Evolutionary conservation across 73 alveolate species (phyloP), one percentile per base, ranked within the genome.

Genomic region (Stentor coeruleus): DNA sequence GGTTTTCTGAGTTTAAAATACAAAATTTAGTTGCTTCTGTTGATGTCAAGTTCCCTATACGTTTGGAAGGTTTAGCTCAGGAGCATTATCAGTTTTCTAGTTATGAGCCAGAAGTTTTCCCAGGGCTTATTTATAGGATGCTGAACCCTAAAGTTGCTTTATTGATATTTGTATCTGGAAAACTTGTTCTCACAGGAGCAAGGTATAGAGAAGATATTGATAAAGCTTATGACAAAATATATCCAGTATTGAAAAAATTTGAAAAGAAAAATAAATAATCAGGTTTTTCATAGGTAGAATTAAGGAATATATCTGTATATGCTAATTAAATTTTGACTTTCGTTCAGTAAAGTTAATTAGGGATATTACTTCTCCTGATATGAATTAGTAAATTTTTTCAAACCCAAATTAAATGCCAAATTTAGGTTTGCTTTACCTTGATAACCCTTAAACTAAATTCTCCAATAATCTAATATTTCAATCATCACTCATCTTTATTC

Each of bases 61-160:
- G 92, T 57, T 94, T 97, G 36, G 98, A 90, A 33, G 90, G 90
- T 35, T 91, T 97, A 36, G 60, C 85, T 76, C 35, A 77, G 74
- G 77, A 75, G 58, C 95, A 90, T 82, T 81, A 76, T 73, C 76
- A 85, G 20, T 89, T 86, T 83, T 85, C 95, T 58, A 74, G 87
- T 59, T 97, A 96, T 90, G 99, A 96, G 57, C 99, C 99, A 3
- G 99, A 97, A 81, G 76, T 95, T 38, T 97, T 97, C 87, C 99
- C 99, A 35, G 99, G 99, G 0, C 89, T 96, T 3, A 95, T 97
- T 74, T 97, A 86, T 88, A 84, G 97, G 66, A 90, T 93, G 96
- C 86, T 82, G 58, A 83, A 93, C 31, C 98, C 98, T 30, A 95
- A 97, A 85, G 91, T 96, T 30, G 98, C 93, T 30, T 84, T 96